These are phyloP conservation scores for Globisporangium yorkense DNA, from an alignment of 352 stramenopile genomes.

Conservation along the genomic window DNA sequence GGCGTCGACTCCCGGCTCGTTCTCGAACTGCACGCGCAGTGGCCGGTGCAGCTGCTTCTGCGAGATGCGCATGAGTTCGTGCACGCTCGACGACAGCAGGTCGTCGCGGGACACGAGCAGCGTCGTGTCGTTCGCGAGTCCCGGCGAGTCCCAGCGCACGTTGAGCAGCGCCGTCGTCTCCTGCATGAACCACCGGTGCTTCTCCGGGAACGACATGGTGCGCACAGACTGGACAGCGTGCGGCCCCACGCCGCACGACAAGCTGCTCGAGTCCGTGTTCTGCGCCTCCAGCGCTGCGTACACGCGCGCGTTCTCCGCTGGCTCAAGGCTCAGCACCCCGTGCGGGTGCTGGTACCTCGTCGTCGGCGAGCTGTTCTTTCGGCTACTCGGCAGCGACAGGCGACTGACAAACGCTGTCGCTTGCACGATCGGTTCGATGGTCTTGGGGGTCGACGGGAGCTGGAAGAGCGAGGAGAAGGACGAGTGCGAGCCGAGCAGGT, in stretches of 20 bases:
- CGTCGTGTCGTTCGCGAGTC: constrained; percentile 15
- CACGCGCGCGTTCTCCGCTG: constrained; percentile 25
- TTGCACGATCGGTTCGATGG: constrained; percentile 19
- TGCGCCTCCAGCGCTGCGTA: constrained; percentile 19
- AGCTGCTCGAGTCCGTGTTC: constrained; percentile 10
- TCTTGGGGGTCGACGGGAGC: neutral
- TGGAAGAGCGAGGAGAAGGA: constrained; percentile 9
- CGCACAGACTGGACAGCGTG: constrained; percentile 31
- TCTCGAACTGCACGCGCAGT: constrained; percentile 59
- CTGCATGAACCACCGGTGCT: constrained; percentile 55
- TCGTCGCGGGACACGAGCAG: constrained; percentile 31
- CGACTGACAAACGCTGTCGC: constrained; percentile 38
- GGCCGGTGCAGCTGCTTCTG: constrained; percentile 30
- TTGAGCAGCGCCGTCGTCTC: constrained; percentile 37
- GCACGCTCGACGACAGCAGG: constrained; percentile 29
- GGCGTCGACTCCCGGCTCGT: constrained; percentile 72
- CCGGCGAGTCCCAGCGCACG: constrained; percentile 26
- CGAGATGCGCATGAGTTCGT: constrained; percentile 22
- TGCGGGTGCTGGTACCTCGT: constrained; percentile 13
- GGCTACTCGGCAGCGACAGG: constrained; percentile 5
- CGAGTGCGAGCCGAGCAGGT: constrained; percentile 4
- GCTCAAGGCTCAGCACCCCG: constrained; percentile 16
- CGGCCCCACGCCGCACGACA: constrained; percentile 18
- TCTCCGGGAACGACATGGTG: constrained; percentile 36
- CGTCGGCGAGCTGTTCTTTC: neutral